These are phyloP conservation scores for Ophiostoma sp. DNA, from an alignment of 2,329 filamentous ascomycete species.

Conservation along the genomic window DNA sequence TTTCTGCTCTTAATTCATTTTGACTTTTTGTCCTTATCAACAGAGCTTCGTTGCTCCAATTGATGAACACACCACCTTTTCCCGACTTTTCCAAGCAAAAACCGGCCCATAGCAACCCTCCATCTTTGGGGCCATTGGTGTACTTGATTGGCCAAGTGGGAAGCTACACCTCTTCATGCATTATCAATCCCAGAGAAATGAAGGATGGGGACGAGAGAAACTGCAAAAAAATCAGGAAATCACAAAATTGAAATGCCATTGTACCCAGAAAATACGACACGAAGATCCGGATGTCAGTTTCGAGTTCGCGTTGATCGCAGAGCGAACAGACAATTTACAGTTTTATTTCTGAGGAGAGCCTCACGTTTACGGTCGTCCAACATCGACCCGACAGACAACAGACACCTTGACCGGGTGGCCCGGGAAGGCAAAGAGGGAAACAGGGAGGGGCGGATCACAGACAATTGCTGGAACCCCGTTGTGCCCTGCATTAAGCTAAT, in stretches of 20 bases:
- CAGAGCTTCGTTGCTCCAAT: not conserved
- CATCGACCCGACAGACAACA: not conserved
- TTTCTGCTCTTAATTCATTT: not conserved
- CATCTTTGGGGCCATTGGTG: not conserved
- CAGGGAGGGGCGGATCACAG: not conserved
- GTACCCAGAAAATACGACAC: not conserved
- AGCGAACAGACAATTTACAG: not conserved
- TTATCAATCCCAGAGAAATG: slow-evolving; percentile 7
- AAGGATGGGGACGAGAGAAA: not conserved
- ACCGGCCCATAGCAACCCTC: slow-evolving; percentile 14
- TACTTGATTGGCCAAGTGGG: not conserved
- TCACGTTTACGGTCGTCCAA: not conserved
- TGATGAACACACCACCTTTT: slow-evolving; percentile 15
- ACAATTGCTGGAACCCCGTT: not conserved
- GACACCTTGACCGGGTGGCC: not conserved
- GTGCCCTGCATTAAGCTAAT: not conserved
- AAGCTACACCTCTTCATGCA: slow-evolving; percentile 5
- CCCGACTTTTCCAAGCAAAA: not conserved
- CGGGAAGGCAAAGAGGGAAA: not conserved
- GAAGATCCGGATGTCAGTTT: not conserved
- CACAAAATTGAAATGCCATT: not conserved
- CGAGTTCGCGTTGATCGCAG: not conserved
- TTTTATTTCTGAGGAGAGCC: not conserved
- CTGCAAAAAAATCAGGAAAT: not conserved
- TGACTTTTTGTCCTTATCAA: not conserved